Evolutionary conservation across 1,284 basidiomycete genomes (phyloP).

Genomic region (Thelephora terrestris): DNA sequence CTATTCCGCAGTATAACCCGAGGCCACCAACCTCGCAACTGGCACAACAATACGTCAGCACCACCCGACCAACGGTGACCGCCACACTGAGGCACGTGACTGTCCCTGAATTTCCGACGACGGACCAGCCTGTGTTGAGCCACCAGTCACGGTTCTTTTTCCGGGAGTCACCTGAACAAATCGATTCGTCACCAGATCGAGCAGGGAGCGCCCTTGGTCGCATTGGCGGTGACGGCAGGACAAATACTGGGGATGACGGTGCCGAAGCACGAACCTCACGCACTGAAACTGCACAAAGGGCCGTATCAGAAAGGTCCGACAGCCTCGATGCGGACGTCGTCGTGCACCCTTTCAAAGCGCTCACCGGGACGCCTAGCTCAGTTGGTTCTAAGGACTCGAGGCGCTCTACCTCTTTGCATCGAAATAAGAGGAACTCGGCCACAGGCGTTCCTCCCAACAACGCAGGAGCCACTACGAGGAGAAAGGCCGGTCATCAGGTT

Average conservation of each 20-base stretch:
- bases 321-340: too few relatives aligned
- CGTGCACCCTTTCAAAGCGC: too few relatives aligned
- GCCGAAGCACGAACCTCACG: neutral
- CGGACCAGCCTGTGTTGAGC: neutral
- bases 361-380: neutral
- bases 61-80: too few relatives aligned
- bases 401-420: neutral
- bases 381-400: neutral
- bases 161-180: neutral
- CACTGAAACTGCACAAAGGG: too few relatives aligned
- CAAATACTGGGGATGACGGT: neutral
- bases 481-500: neutral
- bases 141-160: neutral
- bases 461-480: neutral
- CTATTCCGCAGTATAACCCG: too few relatives aligned
- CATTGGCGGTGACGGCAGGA: neutral
- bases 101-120: too few relatives aligned
- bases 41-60: too few relatives aligned
- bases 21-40: too few relatives aligned
- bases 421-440: neutral
- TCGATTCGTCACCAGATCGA: slow-evolving; percentile 1
- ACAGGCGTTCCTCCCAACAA: neutral
- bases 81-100: too few relatives aligned
- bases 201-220: neutral
- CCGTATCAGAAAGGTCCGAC: too few relatives aligned